Base-by-base conservation (phyloP, 1,139 yeast species). In the Diutina ranongensis region DNA sequence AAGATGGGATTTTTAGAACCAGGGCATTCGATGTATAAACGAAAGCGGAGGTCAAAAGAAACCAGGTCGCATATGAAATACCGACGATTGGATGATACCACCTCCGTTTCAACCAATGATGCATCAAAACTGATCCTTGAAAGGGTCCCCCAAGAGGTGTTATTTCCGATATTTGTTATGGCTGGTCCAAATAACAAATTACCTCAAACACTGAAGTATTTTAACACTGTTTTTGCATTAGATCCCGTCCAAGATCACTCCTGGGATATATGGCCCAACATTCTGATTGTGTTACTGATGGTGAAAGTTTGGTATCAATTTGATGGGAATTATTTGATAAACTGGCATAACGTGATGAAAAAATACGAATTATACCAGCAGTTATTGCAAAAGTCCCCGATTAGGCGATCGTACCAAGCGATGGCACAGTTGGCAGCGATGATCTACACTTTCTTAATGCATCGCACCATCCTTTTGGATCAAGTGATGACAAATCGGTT, bases 1-100 rank as follows among this genome's bases (percentile, higher is more conserved):
- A n/a, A n/a, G 34, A 64, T 64, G 70, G 68, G 69, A 40, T 64
- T 64, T 47, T 55, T 64, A 35, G 52, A 52, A 33, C 62, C 64
- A 21, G 68, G 68, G 9, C 25, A 61, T 51, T 46, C 48, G 51
- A 15, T 31, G 47, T 13, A 49, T 41, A 45, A 45, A 46, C 36
- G 38, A 27, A 40, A 48, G 44, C 41, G 27, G 13, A 12, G 15
- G n/a, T n/a, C n/a, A n/a, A n/a, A n/a, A n/a, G n/a, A n/a, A n/a
- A n/a, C n/a, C n/a, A n/a, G n/a, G n/a, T n/a, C n/a, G n/a, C n/a
- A n/a, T n/a, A n/a, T n/a, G n/a, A n/a, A n/a, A n/a, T n/a, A n/a
- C n/a, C n/a, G n/a, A n/a, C n/a, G n/a, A n/a, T n/a, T n/a, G n/a
- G n/a, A n/a, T n/a, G n/a, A n/a, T n/a, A n/a, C n/a, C n/a, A n/a